phyloP scores from a whole-genome alignment of 805 yeast species.

The Hyphopichia homilentoma region DNA sequence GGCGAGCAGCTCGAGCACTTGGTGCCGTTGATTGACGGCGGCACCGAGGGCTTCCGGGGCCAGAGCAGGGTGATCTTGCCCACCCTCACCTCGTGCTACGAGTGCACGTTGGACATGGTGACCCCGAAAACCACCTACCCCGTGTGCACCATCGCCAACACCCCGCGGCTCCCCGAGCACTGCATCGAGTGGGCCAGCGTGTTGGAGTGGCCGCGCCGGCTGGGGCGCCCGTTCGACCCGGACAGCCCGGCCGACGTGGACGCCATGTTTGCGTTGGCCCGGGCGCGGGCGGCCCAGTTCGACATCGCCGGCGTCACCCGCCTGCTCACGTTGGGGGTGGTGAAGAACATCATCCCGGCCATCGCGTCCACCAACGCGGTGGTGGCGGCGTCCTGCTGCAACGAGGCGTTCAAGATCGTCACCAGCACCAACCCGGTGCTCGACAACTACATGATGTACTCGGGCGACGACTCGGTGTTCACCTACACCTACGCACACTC shows the following conservation, averaged over 20 bases:
- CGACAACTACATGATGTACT: slow-evolving; percentile 80
- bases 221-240: slow-evolving; percentile 62
- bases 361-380: slow-evolving; percentile 93
- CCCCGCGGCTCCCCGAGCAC: slow-evolving; percentile 93
- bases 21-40: slow-evolving; percentile 77
- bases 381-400: slow-evolving; percentile 84
- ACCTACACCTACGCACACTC: slow-evolving; percentile 68
- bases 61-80: slow-evolving; percentile 87
- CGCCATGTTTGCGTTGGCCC: slow-evolving; percentile 56
- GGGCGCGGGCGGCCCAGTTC: slow-evolving; percentile 57
- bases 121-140: slow-evolving; percentile 69
- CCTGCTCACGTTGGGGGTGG: slow-evolving; percentile 75
- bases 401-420: slow-evolving; percentile 77
- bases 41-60: slow-evolving; percentile 92
- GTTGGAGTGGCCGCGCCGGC: slow-evolving; percentile 62
- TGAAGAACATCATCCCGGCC: slow-evolving; percentile 89
- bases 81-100: slow-evolving; percentile 83
- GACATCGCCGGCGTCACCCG: slow-evolving; percentile 75
- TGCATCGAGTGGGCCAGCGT: slow-evolving; percentile 88
- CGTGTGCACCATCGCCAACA: slow-evolving; percentile 89
- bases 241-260: slow-evolving; percentile 66
- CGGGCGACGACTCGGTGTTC: slow-evolving; percentile 78
- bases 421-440: slow-evolving; percentile 65
- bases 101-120: slow-evolving; percentile 79
- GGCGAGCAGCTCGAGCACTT: slow-evolving; percentile 36